Evolutionary conservation across 768 basidiomycete genomes (phyloP).

Genomic region (Paxillus involutus): DNA sequence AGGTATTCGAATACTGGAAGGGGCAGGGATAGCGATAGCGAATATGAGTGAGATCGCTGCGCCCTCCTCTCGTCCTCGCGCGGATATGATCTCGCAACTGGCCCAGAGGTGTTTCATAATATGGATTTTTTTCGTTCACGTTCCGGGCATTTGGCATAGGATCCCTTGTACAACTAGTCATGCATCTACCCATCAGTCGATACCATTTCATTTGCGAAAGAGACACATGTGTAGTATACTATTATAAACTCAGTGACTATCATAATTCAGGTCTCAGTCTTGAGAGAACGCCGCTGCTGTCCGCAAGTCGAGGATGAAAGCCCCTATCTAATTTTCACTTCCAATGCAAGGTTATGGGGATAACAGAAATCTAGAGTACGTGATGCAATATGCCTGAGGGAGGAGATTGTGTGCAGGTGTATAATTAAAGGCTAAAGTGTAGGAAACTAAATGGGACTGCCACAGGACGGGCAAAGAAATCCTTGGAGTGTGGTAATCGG

Average conservation of each 20-base stretch:
- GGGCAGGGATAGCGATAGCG: slow-evolving; percentile 23
- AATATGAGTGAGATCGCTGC: slow-evolving; percentile 15
- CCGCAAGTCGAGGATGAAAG: no score
- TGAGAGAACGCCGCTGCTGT: no score
- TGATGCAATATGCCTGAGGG: neutral
- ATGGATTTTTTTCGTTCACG: slow-evolving; percentile 8
- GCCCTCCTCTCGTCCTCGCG: neutral
- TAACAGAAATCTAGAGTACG: neutral
- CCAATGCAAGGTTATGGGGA: no score
- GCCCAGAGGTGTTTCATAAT: slow-evolving; percentile 1
- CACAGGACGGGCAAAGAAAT: slow-evolving; percentile 44
- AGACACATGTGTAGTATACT: slow-evolving; percentile 3
- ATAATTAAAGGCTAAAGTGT: neutral
- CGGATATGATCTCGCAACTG: neutral
- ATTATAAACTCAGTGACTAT: slow-evolving; percentile 3
- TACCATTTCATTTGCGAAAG: slow-evolving; percentile 6
- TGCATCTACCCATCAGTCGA: slow-evolving; percentile 3
- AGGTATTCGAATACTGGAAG: slow-evolving; percentile 2
- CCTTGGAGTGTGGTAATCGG: slow-evolving; percentile 22
- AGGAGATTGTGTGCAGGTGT: neutral
- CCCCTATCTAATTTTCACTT: no score
- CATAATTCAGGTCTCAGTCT: slow-evolving; percentile 10
- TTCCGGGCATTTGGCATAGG: neutral
- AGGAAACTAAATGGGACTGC: slow-evolving; percentile 39
- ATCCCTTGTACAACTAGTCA: slow-evolving; percentile 17